Evolutionary conservation across 2,329 filamentous ascomycete genomes (phyloP).

Genomic region (Xenoacremonium recifei): DNA sequence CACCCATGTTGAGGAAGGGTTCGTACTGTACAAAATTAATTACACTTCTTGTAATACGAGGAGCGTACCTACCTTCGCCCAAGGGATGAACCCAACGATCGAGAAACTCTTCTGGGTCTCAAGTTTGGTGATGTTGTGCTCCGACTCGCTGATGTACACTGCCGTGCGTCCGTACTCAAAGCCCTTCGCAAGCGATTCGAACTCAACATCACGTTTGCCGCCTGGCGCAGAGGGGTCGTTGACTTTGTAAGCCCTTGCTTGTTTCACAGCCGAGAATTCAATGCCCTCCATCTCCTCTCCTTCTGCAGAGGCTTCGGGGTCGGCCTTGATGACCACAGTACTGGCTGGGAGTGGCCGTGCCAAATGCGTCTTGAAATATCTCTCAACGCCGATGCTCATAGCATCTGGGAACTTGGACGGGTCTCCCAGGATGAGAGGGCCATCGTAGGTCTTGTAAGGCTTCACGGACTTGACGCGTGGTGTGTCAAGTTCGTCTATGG

Average conservation of each 20-base stretch:
- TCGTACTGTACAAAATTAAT: conserved; percentile 59
- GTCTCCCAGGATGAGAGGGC: conserved; percentile 77
- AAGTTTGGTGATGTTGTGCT: conserved; percentile 84
- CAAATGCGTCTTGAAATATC: conserved; percentile 83
- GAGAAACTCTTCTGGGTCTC: conserved; percentile 74
- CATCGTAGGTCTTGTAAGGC: conserved; percentile 77
- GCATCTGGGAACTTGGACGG: conserved; percentile 70
- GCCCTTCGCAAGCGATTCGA: conserved; percentile 84
- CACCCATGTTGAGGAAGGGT: conserved; percentile 81
- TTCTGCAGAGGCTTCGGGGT: conserved; percentile 48
- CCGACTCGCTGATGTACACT: conserved; percentile 83
- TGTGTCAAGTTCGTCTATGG: conserved; percentile 73
- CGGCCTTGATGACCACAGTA: conserved; percentile 64
- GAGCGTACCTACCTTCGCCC: conserved; percentile 59
- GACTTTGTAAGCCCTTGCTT: conserved; percentile 76
- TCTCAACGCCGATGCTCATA: conserved; percentile 80
- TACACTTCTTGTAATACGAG: conserved; percentile 1
- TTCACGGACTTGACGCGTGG: conserved; percentile 75
- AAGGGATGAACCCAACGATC: conserved; percentile 82
- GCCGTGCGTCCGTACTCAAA: conserved; percentile 92
- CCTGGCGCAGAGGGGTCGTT: conserved; percentile 72
- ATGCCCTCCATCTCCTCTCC: conserved; percentile 49
- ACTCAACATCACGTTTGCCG: conserved; percentile 77
- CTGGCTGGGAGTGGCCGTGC: conserved; percentile 74
- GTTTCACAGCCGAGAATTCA: conserved; percentile 70